phyloP scores from a whole-genome alignment of 75 land plant genomes.

The Ceratopteris richardii region DNA sequence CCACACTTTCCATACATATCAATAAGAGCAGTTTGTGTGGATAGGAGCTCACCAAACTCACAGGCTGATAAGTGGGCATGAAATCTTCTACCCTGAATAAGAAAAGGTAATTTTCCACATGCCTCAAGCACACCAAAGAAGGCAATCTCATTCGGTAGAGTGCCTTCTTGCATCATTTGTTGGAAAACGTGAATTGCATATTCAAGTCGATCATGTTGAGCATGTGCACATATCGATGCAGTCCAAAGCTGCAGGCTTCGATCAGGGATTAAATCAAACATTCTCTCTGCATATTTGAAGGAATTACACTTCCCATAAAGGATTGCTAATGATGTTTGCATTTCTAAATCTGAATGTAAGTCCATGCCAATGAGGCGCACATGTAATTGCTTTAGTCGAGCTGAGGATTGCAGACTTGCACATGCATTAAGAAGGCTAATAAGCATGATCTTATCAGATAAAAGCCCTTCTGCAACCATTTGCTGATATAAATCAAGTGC shows the following conservation, averaged over 20 bases:
- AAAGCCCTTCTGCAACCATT: slow-evolving; percentile 14
- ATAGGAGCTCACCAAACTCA: slow-evolving; percentile 2
- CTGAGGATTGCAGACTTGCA: slow-evolving; percentile 31
- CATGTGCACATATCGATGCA: background rate
- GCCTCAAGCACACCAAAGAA: background rate
- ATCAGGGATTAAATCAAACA: background rate
- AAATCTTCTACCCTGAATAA: background rate
- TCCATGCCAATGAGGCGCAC: background rate
- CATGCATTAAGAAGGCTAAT: slow-evolving; percentile 28
- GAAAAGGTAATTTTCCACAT: background rate
- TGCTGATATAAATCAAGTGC: slow-evolving; percentile 14
- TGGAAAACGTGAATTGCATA: slow-evolving; percentile 3
- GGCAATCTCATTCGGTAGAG: slow-evolving; percentile 1
- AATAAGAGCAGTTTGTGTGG: background rate
- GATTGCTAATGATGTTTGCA: background rate
- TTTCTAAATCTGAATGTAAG: background rate
- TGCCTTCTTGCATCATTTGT: slow-evolving; percentile 5
- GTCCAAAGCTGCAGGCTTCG: background rate
- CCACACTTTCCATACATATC: slow-evolving; percentile 9
- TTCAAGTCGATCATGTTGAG: background rate
- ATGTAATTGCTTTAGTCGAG: slow-evolving; percentile 47
- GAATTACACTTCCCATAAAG: slow-evolving; percentile 6
- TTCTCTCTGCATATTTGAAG: background rate
- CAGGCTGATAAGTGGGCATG: background rate
- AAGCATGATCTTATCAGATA: slow-evolving; percentile 30